Percentiles rank a stretch among this genome's conserved stretches.
These are phyloP conservation scores for Aspergillus arachidicola DNA, from an alignment of 2,329 filamentous ascomycete genomes.

Conservation along the genomic window DNA sequence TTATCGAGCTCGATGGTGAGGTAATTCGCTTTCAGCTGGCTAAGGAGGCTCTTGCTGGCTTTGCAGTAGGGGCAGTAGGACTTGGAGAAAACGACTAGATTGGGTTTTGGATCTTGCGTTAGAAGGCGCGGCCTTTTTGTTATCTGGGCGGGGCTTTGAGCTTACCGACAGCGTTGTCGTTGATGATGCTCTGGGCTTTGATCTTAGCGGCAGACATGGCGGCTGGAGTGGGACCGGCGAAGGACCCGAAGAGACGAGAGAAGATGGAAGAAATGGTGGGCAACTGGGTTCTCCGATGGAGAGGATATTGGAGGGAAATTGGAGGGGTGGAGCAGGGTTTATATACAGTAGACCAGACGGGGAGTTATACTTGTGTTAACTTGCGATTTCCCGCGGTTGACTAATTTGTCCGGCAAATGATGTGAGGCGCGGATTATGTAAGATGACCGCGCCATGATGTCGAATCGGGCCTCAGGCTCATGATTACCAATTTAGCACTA, in stretches of 20 bases:
- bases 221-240: constrained; percentile 59
- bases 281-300: constrained; percentile 10
- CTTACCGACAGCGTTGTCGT: constrained; percentile 83
- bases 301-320: not conserved
- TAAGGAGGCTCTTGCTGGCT: constrained; percentile 74
- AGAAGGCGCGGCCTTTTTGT: not conserved
- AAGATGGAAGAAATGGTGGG: constrained; percentile 68
- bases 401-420: constrained; percentile 7
- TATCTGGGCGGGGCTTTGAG: constrained; percentile 17
- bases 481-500: not conserved
- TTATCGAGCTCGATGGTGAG: constrained; percentile 81
- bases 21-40: constrained; percentile 70
- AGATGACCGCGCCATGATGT: not conserved
- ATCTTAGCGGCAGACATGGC: constrained; percentile 80
- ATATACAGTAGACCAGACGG: not conserved
- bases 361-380: not conserved
- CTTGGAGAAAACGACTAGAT: constrained; percentile 85
- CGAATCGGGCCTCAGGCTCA: not conserved
- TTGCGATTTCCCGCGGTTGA: not conserved
- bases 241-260: constrained; percentile 68
- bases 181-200: constrained; percentile 84
- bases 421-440: constrained; percentile 12
- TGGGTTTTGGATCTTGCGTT: not conserved
- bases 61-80: constrained; percentile 94
- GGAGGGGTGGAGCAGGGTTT: constrained; percentile 2